These are phyloP conservation scores for Pseudogymnoascus sp. DNA, from an alignment of 2,329 filamentous ascomycete species.

Conservation along the genomic window DNA sequence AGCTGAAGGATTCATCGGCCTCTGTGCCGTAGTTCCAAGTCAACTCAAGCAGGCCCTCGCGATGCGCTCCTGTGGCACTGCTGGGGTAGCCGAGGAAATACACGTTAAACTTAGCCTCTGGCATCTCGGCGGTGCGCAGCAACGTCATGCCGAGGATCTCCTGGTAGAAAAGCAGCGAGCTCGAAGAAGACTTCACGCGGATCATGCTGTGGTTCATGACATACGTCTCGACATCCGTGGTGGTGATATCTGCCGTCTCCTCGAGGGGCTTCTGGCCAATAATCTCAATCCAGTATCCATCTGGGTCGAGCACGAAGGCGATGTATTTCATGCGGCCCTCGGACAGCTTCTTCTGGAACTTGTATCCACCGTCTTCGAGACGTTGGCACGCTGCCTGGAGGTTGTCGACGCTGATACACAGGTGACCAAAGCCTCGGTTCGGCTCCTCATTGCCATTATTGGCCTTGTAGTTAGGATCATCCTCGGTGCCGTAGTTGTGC, in stretches of 20 bases:
- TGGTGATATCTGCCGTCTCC: constrained; percentile 58
- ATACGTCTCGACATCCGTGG: constrained; percentile 66
- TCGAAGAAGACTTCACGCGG: constrained; percentile 71
- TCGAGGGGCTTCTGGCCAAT: constrained; percentile 62
- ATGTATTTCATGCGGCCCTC: constrained; percentile 81
- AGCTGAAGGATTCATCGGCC: constrained; percentile 70
- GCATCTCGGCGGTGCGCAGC: constrained; percentile 59
- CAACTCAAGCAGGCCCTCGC: constrained; percentile 78
- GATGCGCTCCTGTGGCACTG: constrained; percentile 44
- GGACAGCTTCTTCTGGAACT: constrained; percentile 84
- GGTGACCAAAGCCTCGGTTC: constrained; percentile 62
- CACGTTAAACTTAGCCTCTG: constrained; percentile 66
- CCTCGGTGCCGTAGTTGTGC: constrained; percentile 81
- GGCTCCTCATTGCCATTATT: constrained; percentile 90
- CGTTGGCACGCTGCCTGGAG: constrained; percentile 81
- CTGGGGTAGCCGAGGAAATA: constrained; percentile 79
- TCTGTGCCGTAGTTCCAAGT: constrained; percentile 79
- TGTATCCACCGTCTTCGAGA: constrained; percentile 79
- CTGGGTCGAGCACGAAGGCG: constrained; percentile 79
- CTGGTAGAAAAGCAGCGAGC: constrained; percentile 67
- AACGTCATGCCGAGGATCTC: constrained; percentile 81
- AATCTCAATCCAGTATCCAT: constrained; percentile 75
- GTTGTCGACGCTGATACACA: constrained; percentile 72
- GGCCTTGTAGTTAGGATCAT: constrained; percentile 69
- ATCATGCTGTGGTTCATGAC: constrained; percentile 86